Evolutionary conservation across 106 monocot genomes (phyloP).

Genomic region (Dendrobium officinale): DNA sequence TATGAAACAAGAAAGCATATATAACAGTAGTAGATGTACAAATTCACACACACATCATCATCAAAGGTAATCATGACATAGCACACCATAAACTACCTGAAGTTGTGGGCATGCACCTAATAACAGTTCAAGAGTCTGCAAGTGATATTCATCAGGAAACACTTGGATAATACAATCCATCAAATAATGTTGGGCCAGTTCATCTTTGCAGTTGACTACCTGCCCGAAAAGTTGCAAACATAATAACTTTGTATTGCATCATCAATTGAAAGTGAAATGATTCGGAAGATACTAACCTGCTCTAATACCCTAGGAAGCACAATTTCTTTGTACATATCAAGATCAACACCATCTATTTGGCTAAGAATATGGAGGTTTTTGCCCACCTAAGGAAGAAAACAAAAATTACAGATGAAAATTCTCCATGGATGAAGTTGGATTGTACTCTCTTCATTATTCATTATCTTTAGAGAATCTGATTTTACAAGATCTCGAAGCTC

Average conservation of each 20-base stretch:
- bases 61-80: neutral
- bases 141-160: slow-evolving; percentile 98
- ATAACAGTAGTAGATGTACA: neutral
- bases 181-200: slow-evolving; percentile 87
- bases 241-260: neutral
- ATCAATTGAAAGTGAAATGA: neutral
- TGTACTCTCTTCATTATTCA: neutral
- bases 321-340: slow-evolving; percentile 92
- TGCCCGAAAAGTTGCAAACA: slow-evolving; percentile 19
- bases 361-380: slow-evolving; percentile 98
- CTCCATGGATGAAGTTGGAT: neutral
- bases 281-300: slow-evolving; percentile 52
- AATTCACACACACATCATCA: neutral
- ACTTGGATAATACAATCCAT: slow-evolving; percentile 99
- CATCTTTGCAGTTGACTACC: slow-evolving; percentile 99
- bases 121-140: slow-evolving; percentile 95
- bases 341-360: slow-evolving; percentile 97
- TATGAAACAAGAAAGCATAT: neutral
- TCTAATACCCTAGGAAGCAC: slow-evolving; percentile 95
- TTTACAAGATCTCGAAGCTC: slow-evolving; percentile 99
- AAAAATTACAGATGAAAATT: slow-evolving; percentile 7
- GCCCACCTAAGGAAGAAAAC: slow-evolving; percentile 60
- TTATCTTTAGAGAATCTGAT: slow-evolving; percentile 17
- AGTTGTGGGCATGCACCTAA: slow-evolving; percentile 95
- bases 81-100: slow-evolving; percentile 46